These are phyloP conservation scores for Buddleja alternifolia DNA, from an alignment of 257 asterid species.

Conservation along the genomic window DNA sequence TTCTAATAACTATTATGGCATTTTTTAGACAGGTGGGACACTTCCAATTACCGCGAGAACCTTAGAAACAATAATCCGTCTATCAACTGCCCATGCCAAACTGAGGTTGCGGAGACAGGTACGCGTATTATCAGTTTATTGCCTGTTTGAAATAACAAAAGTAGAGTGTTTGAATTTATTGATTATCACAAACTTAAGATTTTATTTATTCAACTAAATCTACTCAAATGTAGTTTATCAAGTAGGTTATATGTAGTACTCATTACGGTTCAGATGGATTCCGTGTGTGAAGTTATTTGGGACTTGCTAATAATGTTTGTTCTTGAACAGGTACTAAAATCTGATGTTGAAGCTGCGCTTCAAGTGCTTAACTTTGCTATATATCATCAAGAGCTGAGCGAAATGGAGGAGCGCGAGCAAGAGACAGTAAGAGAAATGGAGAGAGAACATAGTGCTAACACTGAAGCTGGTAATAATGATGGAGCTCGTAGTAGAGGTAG, in stretches of 20 bases:
- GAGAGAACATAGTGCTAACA: constrained; percentile 50
- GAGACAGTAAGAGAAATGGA: constrained; percentile 61
- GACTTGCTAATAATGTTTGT: constrained; percentile 15
- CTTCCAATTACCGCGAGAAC: constrained; percentile 99
- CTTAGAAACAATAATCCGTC: constrained; percentile 89
- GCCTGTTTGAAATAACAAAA: neutral
- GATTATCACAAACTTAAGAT: neutral
- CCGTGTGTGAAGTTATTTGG: neutral
- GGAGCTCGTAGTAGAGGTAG: constrained; percentile 38
- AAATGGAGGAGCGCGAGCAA: constrained; percentile 93
- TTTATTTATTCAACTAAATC: constrained; percentile 6
- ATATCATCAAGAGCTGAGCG: constrained; percentile 96
- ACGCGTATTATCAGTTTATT: constrained; percentile 5
- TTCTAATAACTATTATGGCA: constrained; percentile 18
- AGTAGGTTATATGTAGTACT: neutral
- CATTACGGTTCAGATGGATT: constrained; percentile 15
- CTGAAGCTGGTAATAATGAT: constrained; percentile 46
- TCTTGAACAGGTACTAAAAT: constrained; percentile 65
- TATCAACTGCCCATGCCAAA: constrained; percentile 97
- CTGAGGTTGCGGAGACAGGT: constrained; percentile 90
- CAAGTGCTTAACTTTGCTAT: constrained; percentile 94
- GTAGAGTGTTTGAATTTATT: neutral
- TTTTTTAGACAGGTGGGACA: constrained; percentile 82
- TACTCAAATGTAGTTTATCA: neutral
- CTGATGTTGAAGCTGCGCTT: constrained; percentile 91